A percentile compares a stretch with the other conserved stretches of the same genome.
Evolutionary conservation across 75 land plant genomes (phyloP).

Genomic region (Cupressus sempervirens): DNA sequence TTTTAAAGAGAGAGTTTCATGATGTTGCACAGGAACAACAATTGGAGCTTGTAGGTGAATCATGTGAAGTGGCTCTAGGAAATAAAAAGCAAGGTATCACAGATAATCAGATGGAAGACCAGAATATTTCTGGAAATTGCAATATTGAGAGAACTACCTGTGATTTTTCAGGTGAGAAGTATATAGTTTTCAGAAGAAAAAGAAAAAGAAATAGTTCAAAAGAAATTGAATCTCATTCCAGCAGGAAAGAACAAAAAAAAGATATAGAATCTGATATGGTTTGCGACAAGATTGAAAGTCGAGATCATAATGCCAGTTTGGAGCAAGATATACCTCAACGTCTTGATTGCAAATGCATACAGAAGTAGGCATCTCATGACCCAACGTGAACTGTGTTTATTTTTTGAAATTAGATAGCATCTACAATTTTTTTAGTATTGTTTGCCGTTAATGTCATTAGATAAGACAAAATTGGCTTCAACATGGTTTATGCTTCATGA

Average conservation of each 20-base stretch:
- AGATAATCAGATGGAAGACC: background rate
- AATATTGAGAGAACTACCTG: background rate
- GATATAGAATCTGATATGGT: background rate
- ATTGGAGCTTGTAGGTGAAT: background rate
- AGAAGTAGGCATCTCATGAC: background rate
- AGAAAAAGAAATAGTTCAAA: background rate
- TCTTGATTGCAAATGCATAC: background rate
- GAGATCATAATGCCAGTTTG: background rate
- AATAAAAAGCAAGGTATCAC: background rate
- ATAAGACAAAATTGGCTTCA: background rate
- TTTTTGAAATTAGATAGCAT: background rate
- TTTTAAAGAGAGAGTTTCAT: background rate
- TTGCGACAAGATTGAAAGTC: background rate
- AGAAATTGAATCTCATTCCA: background rate
- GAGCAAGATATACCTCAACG: background rate
- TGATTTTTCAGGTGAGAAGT: background rate
- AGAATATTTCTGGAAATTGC: background rate
- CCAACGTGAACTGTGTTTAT: background rate
- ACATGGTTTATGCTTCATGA: background rate
- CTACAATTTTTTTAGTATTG: background rate
- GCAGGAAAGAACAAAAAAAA: background rate
- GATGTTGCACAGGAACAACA: background rate
- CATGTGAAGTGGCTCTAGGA: background rate
- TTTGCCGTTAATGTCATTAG: background rate
- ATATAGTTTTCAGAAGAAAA: conserved; percentile 1